These are phyloP conservation scores for Vigna unguiculata DNA, from an alignment of 306 rosid genomes.

Conservation along the genomic window DNA sequence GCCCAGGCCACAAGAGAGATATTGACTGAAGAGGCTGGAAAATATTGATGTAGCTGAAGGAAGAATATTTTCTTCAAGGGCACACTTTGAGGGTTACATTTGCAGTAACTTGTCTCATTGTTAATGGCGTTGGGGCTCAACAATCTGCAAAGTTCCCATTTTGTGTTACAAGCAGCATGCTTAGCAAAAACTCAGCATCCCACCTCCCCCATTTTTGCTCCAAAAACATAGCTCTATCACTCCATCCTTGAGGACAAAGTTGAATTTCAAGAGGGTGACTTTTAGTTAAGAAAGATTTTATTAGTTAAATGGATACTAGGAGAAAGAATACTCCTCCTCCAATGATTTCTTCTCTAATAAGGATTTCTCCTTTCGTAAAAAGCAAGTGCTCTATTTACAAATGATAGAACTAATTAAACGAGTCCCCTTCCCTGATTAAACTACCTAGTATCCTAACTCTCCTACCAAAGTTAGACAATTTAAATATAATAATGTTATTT, in stretches of 20 bases:
- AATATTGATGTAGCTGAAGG: not conserved
- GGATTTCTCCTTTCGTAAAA: not conserved
- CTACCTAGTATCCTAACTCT: not conserved
- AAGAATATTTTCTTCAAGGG: conserved; percentile 4
- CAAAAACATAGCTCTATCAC: not conserved
- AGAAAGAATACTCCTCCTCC: not conserved
- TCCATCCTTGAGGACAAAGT: not conserved
- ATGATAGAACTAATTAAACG: not conserved
- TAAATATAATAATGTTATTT: conserved; percentile 18
- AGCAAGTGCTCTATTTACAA: not conserved
- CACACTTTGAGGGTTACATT: not conserved
- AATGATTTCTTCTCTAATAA: not conserved
- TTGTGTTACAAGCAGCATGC: not conserved
- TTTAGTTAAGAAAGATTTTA: not conserved
- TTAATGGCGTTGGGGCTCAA: not conserved
- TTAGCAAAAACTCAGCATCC: not conserved
- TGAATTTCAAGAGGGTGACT: not conserved
- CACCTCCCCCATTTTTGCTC: not conserved
- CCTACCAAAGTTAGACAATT: not conserved
- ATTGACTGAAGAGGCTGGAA: not conserved
- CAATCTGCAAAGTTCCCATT: not conserved
- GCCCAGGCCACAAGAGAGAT: not conserved
- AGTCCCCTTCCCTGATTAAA: not conserved
- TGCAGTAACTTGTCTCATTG: not conserved
- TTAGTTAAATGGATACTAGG: not conserved